Conservation (phyloP, 2,329 filamentous ascomycete species). For the Talaromyces albobiverticillius region DNA sequence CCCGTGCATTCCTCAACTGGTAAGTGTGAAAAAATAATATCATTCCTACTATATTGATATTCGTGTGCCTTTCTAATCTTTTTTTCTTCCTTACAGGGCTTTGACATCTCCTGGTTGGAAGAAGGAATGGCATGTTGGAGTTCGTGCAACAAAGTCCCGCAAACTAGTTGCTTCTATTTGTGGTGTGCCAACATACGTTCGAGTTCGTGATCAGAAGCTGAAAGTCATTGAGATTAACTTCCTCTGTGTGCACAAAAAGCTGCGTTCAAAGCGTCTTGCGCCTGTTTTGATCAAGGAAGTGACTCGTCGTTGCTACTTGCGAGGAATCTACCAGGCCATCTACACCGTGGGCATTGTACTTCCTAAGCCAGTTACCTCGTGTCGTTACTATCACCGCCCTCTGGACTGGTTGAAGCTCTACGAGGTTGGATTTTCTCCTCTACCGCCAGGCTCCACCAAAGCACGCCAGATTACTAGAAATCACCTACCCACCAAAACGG, state of each 20-base stretch:
- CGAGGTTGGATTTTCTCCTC: slow-evolving; percentile 88
- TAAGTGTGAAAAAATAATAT: slow-evolving; percentile 35
- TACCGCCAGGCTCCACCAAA: slow-evolving; percentile 80
- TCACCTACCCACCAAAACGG: slow-evolving; percentile 70
- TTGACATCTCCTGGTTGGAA: slow-evolving; percentile 93
- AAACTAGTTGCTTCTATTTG: slow-evolving; percentile 96
- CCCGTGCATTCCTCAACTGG: slow-evolving; percentile 83
- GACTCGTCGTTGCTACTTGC: slow-evolving; percentile 82
- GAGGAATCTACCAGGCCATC: slow-evolving; percentile 88
- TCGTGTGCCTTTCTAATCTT: neutral
- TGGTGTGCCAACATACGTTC: slow-evolving; percentile 80
- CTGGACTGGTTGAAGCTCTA: slow-evolving; percentile 96
- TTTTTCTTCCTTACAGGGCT: slow-evolving; percentile 58
- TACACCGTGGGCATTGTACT: slow-evolving; percentile 92
- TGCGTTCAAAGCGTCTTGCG: slow-evolving; percentile 85
- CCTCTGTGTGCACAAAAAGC: slow-evolving; percentile 96
- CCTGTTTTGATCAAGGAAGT: slow-evolving; percentile 98
- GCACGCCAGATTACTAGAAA: slow-evolving; percentile 83
- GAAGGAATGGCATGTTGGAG: slow-evolving; percentile 91
- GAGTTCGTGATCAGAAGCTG: slow-evolving; percentile 72
- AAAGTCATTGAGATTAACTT: slow-evolving; percentile 94
- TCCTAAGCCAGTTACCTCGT: slow-evolving; percentile 87
- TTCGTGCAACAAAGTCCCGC: slow-evolving; percentile 75
- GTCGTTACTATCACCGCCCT: slow-evolving; percentile 90
- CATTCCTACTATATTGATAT: neutral